These are phyloP conservation scores for Amaranthus cruentus DNA, from an alignment of 148 eudicot species.

Conservation along the genomic window DNA sequence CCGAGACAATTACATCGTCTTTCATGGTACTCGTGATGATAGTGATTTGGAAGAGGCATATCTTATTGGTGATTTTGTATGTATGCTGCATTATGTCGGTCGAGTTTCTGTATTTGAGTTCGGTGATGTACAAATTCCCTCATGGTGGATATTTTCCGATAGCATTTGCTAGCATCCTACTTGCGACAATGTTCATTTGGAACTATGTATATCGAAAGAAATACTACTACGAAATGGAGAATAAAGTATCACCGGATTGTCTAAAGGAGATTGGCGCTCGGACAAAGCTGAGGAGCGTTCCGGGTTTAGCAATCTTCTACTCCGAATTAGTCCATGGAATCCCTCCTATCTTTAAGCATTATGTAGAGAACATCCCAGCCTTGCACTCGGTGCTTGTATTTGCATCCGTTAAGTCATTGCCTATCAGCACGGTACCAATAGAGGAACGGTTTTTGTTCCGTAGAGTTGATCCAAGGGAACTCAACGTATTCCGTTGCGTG, in stretches of 20 bases:
- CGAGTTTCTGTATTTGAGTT: slow-evolving; percentile 47
- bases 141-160: slow-evolving; percentile 68
- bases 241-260: slow-evolving; percentile 55
- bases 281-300: slow-evolving; percentile 31
- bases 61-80: slow-evolving; percentile 32
- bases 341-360: slow-evolving; percentile 81
- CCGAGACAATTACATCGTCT: slow-evolving; percentile 53
- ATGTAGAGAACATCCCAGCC: slow-evolving; percentile 54
- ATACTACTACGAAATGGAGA: slow-evolving; percentile 51
- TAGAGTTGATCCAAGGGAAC: slow-evolving; percentile 49
- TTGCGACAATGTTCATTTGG: slow-evolving; percentile 55
- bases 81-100: slow-evolving; percentile 36
- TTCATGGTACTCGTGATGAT: slow-evolving; percentile 54
- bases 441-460: slow-evolving; percentile 64
- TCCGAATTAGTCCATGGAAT: slow-evolving; percentile 76
- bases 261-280: slow-evolving; percentile 35
- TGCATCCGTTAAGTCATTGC: slow-evolving; percentile 57
- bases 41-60: slow-evolving; percentile 60
- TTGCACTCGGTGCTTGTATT: slow-evolving; percentile 59
- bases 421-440: slow-evolving; percentile 44
- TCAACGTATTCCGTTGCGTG: slow-evolving; percentile 56
- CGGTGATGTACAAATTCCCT: slow-evolving; percentile 66
- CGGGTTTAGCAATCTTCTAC: slow-evolving; percentile 67
- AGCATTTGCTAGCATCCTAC: slow-evolving; percentile 41
- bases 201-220: slow-evolving; percentile 57